Conservation (phyloP, 1,284 basidiomycete genomes). For the Papiliotrema laurentii region DNA sequence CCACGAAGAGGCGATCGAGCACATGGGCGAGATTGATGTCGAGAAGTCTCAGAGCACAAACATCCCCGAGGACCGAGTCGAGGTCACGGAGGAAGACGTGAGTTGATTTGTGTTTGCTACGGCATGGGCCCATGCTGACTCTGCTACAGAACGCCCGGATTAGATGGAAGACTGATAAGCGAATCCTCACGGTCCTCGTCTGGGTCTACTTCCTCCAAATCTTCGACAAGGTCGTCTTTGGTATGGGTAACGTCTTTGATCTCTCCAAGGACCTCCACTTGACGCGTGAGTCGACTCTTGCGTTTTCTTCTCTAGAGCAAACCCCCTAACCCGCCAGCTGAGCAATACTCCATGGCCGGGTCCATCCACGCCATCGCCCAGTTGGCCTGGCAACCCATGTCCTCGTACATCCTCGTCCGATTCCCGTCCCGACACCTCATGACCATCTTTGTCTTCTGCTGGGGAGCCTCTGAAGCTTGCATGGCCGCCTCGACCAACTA, state of each 20-base stretch:
- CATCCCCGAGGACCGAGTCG: not conserved
- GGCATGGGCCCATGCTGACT: not conserved
- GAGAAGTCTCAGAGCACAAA: not conserved
- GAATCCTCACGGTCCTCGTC: not conserved
- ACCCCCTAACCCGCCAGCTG: not conserved
- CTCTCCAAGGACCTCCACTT: slow-evolving; percentile 16
- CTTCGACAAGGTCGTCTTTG: slow-evolving; percentile 13
- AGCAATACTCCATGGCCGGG: slow-evolving; percentile 19
- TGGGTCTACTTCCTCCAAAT: slow-evolving; percentile 2
- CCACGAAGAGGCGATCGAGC: not conserved
- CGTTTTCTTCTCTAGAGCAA: not conserved
- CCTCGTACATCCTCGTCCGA: slow-evolving; percentile 31
- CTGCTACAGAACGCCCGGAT: slow-evolving; percentile 2
- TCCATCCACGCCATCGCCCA: slow-evolving; percentile 18
- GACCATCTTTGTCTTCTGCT: slow-evolving; percentile 23
- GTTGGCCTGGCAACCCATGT: slow-evolving; percentile 23
- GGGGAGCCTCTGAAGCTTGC: slow-evolving; percentile 21
- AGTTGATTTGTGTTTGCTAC: not conserved
- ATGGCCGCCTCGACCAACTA: slow-evolving; percentile 10
- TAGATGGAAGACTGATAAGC: not conserved
- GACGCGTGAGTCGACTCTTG: slow-evolving; percentile 1
- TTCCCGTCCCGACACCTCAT: slow-evolving; percentile 25
- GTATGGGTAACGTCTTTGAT: slow-evolving; percentile 24
- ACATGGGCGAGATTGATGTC: not conserved
- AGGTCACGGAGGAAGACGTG: slow-evolving; percentile 1